Percentiles rank a stretch among this genome's conserved stretches.
Conservation (phyloP, 371 early-diverging fungal genomes). For the Mucor mucedo region DNA sequence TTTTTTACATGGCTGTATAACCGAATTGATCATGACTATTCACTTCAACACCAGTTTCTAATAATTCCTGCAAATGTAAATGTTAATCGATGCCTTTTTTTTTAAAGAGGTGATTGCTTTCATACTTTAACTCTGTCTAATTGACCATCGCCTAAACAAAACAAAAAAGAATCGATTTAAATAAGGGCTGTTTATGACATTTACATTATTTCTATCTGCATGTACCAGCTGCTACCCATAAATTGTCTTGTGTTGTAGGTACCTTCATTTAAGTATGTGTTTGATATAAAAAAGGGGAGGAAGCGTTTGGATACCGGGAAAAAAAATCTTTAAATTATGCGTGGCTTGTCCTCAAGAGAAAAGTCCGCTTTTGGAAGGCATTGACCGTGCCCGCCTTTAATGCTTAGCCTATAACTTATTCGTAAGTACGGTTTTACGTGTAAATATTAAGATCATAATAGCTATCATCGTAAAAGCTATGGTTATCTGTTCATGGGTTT, state of each 20-base stretch:
- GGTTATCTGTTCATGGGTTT: no score
- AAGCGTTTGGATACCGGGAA: not conserved
- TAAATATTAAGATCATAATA: no score
- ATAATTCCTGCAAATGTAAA: conserved; percentile 35
- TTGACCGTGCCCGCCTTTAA: no score
- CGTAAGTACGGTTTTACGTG: no score
- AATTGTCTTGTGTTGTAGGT: conserved; percentile 40
- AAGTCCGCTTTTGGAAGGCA: not conserved
- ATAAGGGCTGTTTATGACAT: not conserved
- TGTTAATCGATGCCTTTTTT: not conserved
- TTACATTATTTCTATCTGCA: not conserved
- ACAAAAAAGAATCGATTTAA: not conserved
- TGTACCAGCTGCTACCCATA: conserved; percentile 58
- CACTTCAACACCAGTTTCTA: conserved; percentile 52
- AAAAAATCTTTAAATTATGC: conserved; percentile 1
- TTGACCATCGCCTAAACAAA: conserved; percentile 47
- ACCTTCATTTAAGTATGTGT: conserved; percentile 13
- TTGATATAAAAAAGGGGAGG: not conserved
- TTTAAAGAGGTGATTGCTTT: not conserved
- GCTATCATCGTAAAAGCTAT: no score
- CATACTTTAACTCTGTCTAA: conserved; percentile 49
- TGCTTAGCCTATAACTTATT: no score
- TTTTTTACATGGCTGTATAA: conserved; percentile 69
- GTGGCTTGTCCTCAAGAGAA: not conserved
- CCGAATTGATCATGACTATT: conserved; percentile 74